Conservation (phyloP, 2,329 filamentous ascomycete species). For the Penicillium olsonii region DNA sequence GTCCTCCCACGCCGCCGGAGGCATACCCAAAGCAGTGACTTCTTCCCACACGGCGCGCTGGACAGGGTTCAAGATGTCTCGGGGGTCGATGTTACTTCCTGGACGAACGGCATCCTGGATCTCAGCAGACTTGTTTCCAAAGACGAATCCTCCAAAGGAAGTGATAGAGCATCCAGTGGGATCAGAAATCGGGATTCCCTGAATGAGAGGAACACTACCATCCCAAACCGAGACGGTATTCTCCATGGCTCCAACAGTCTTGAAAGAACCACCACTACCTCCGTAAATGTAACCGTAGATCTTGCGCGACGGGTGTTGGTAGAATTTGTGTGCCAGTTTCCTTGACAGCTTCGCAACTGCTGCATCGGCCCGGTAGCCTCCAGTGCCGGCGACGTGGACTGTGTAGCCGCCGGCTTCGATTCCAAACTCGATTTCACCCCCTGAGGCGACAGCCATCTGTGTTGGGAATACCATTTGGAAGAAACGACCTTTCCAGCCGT, state of each 20-base stretch:
- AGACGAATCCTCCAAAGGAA: neutral
- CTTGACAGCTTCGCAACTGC: neutral
- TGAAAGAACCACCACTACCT: neutral
- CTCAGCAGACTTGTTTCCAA: neutral
- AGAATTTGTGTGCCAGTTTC: neutral
- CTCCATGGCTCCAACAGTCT: slow-evolving; percentile 1
- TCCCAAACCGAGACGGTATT: neutral
- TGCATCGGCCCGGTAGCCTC: neutral
- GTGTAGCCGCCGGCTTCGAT: neutral
- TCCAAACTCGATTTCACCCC: neutral
- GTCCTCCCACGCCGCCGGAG: neutral
- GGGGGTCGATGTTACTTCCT: neutral
- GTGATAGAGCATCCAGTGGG: neutral
- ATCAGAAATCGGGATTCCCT: neutral
- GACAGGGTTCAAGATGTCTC: neutral
- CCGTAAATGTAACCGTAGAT: slow-evolving; percentile 1
- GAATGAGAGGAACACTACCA: neutral
- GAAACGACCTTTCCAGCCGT: neutral
- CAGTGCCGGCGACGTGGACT: neutral
- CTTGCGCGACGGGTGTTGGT: neutral
- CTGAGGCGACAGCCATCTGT: neutral
- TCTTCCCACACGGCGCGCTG: neutral
- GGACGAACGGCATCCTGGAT: neutral
- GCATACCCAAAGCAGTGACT: neutral
- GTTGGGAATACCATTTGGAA: neutral